Evolutionary conservation across 148 eudicot genomes (phyloP), one percentile per base, ranked within the genome.

Genomic region (Pouteria glomerata): DNA sequence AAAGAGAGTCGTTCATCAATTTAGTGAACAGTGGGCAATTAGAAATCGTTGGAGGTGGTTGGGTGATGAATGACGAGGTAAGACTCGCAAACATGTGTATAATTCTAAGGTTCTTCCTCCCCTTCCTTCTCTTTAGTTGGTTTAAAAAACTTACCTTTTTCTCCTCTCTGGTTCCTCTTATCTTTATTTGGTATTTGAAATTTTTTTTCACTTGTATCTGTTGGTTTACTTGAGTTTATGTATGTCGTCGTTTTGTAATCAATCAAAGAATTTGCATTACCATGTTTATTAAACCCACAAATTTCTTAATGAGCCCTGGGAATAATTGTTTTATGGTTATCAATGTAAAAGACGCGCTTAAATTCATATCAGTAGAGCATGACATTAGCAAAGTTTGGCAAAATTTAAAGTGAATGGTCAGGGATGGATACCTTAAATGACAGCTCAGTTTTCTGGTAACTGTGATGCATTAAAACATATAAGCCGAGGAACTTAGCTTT

Each of bases 11-110:
- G 69, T 80, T 95, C 72, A 80, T 66, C 74, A 83, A 81, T 56
- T 80, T 95, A 59, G 86, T 95, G 79, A 77, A 71, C 73, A 95
- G 78, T 79, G 97, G 97, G 57, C 99, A 95, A 76, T 69, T 95
- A 60, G 99, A 95, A 80, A 90, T 95, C 79, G 99, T 95, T 63
- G 96, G 97, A 83, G 99, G 99, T 80, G 99, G 99, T 44, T 95
- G 99, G 99, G 99, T 95, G 77, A 95, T 95, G 99, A 95, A 95
- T 79, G 99, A 95, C 76, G 99, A 95, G 99, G 99, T 95, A 84
- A 76, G 41, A 42, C 51, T 35, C 33, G 1, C 42, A 8, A 29
- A 48, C 62, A 5, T 70, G 18, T 31, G n/a, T 8, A 35, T 15
- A n/a, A n/a, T 39, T 23, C 33, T 23, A 35, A 53, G 12, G 24